Evolutionary conservation across 73 alveolate species (phyloP), one percentile per base, ranked within the genome.

Genomic region (Stentor roeselii): DNA sequence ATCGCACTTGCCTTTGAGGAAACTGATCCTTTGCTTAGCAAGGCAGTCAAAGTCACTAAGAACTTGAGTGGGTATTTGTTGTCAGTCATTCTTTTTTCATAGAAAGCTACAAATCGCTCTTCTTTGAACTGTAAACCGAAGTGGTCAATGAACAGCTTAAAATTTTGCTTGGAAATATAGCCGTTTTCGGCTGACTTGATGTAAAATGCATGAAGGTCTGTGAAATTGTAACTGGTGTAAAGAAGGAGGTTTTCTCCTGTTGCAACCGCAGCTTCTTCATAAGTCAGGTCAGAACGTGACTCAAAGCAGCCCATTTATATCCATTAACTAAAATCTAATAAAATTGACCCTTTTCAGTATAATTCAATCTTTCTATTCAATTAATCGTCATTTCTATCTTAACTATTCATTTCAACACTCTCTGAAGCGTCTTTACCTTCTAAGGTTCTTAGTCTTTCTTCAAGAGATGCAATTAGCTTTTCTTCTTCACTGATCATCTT

Each of bases 401-500:
- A 67, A 34, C 27, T 21, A 30, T 67, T 36, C 37, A 67, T 21
- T 67, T 67, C 80, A 32, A 67, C 37, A 21, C 41, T 67, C 11
- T 67, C 80, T 1, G 80, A 21, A 1, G 41, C 50, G 11, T 32
- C 80, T 67, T 34, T n/a, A 1, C 80, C 80, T 67, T 67, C 80
- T 27, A 67, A 40, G 27, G 37, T 67, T 67, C 34, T 67, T 21
- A 67, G 37, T 40, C 37, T 67, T 67, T 67, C 80, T 34, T 67
- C 80, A 21, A 67, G 37, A 27, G 80, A 67, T n/a, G 80, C n/a
- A 2, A 67, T 67, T 0, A 67, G 80, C 2, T 67, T 67, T 32
- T 67, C 41, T 21, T 67, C 80, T 67, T 67, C 80, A 21, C 41
- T 32, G 21, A 67, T 67, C 80, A 67, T 67, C 37, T 67, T 67